Percentiles rank a stretch among this genome's conserved stretches.
Evolutionary conservation across 495 filamentous ascomycete genomes (phyloP).

Genomic region (Tuber magnatum): DNA sequence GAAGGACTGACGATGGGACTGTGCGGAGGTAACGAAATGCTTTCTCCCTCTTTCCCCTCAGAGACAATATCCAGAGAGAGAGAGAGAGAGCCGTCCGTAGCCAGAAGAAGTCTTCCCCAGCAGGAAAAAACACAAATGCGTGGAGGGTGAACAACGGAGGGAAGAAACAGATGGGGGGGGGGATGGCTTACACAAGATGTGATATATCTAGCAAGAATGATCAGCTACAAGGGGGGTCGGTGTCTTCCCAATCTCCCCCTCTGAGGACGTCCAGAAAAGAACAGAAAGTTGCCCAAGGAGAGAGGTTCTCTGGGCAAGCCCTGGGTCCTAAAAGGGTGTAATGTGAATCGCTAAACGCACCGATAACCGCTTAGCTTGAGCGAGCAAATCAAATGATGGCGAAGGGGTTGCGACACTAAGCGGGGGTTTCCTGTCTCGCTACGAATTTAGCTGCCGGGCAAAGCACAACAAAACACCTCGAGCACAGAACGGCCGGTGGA

Average conservation of each 20-base stretch:
- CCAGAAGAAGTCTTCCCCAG: neutral
- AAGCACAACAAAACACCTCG: constrained; percentile 1
- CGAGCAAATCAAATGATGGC: constrained; percentile 11
- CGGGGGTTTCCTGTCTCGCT: neutral
- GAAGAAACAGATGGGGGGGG: neutral
- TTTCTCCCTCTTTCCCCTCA: neutral
- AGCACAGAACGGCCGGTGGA: neutral
- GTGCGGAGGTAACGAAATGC: constrained; percentile 10
- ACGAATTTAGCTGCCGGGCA: neutral
- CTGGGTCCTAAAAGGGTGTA: constrained; percentile 13
- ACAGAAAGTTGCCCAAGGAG: neutral
- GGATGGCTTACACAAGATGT: neutral
- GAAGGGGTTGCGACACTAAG: constrained; percentile 9
- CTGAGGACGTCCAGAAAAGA: neutral
- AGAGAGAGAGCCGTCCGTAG: neutral
- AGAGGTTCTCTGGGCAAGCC: neutral
- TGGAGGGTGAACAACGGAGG: neutral
- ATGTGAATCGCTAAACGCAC: constrained; percentile 27
- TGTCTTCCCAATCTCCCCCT: neutral
- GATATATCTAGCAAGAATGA: constrained; percentile 1
- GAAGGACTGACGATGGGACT: constrained; percentile 15
- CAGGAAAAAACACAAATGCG: neutral
- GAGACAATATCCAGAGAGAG: neutral
- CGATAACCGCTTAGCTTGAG: constrained; percentile 29
- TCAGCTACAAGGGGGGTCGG: neutral